Evolutionary conservation across 768 basidiomycete species (phyloP), one percentile per base, ranked within the genome.

Genomic region (Agaricus sinodeliciosus): DNA sequence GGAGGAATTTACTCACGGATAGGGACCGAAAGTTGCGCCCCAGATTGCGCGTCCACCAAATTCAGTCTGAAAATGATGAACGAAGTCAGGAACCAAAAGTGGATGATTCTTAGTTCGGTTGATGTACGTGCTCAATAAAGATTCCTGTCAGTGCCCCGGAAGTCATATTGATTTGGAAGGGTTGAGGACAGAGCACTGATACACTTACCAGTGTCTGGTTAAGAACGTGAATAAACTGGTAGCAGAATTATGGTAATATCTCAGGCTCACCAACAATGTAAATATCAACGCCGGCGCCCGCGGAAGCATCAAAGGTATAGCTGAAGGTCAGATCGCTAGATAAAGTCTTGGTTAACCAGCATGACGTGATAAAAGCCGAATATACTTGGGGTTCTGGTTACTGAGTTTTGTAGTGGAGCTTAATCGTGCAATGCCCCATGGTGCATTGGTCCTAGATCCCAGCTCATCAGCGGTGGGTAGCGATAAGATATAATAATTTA

Each of bases 11-110:
- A 27, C 48, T 12, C 34, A 55, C 59, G 51, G 54, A 43, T 60
- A 57, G 51, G 47, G 58, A 22, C 66, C 68, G 37, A 69, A 68
- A 22, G 65, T 68, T 3, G 59, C 58, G 27, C 72, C 72, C 67
- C 69, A 73, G 3, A 51, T 55, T n/a, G 72, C 72, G 27, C 73
- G 68, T 8, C 71, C 72, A 39, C 62, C 69, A 49, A 73, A 74
- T 54, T 72, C 59, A 9, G 48, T 54, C 68, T 39, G 13, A 35
- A 31, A 25, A 45, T 27, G 22, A 57, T 8, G 31, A 8, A 11
- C 7, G 8, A 31, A 31, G 31, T 31, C 7, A 31, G 31, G 31
- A 31, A 31, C 31, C 31, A 31, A 31, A 3, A 11, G 6, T 8
- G 31, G 7, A 7, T 31, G 22, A 22, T 11, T 31, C 6, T 8